Percentiles rank a stretch among this genome's conserved stretches.
Conservation (phyloP, 306 rosid genomes). For the Cicer pinnatifidum region DNA sequence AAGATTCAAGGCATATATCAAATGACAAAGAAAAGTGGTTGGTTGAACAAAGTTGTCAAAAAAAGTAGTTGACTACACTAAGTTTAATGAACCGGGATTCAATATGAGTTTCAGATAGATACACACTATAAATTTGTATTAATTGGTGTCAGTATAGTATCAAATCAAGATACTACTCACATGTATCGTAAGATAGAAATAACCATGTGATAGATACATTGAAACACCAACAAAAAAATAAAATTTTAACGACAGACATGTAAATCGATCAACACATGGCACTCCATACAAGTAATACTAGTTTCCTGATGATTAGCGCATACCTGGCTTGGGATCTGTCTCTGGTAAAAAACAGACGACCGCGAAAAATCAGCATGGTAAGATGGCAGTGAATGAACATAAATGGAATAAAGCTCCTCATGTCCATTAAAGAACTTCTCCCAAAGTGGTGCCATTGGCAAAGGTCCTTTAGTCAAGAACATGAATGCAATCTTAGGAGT, state of each 20-base stretch:
- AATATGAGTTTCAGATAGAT: no score
- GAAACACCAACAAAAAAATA: background rate
- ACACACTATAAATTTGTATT: no score
- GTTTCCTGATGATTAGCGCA: constrained; percentile 9
- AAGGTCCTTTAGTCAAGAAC: constrained; percentile 95
- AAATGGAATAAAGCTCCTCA: constrained; percentile 67
- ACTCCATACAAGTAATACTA: constrained; percentile 31
- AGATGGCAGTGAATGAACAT: constrained; percentile 83
- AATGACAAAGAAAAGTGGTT: no score
- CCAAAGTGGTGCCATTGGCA: constrained; percentile 96
- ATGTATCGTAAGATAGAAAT: no score
- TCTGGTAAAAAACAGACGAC: constrained; percentile 74
- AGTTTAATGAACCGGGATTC: no score
- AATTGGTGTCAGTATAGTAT: no score
- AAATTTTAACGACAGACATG: constrained; percentile 36
- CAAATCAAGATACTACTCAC: no score
- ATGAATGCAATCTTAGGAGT: constrained; percentile 92
- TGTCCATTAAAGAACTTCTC: constrained; percentile 81
- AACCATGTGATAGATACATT: no score
- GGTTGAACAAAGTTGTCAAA: no score
- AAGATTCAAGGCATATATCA: no score
- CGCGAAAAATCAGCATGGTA: constrained; percentile 59
- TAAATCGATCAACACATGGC: constrained; percentile 7
- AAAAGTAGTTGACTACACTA: no score
- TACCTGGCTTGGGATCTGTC: constrained; percentile 98